Conservation (phyloP, 331 rosid species). For the Spiraea crenata region DNA sequence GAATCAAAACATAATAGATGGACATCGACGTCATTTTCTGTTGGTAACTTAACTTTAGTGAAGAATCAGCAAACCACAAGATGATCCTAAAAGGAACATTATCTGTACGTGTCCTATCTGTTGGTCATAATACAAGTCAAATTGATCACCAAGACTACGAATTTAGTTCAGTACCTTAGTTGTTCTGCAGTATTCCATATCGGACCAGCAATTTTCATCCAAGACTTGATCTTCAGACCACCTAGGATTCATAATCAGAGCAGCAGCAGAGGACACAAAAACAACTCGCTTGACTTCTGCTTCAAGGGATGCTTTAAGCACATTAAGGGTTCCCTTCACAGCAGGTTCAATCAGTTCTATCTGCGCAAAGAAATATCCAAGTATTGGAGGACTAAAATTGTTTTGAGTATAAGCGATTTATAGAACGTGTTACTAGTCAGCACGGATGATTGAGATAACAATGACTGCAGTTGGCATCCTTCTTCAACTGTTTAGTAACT, state of each 20-base stretch:
- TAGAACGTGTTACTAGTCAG: background rate
- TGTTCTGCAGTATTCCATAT: slow-evolving; percentile 62
- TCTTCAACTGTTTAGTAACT: no score
- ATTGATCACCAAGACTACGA: slow-evolving; percentile 3
- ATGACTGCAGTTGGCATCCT: background rate
- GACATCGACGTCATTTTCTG: no score
- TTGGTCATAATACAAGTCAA: background rate
- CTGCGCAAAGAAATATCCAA: slow-evolving; percentile 34
- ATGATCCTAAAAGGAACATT: background rate
- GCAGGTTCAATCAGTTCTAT: slow-evolving; percentile 73
- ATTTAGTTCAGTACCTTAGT: slow-evolving; percentile 42
- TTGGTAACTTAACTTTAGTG: no score
- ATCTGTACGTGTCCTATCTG: no score
- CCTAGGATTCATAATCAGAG: slow-evolving; percentile 37
- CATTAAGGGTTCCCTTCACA: slow-evolving; percentile 69
- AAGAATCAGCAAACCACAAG: background rate
- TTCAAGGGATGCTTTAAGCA: slow-evolving; percentile 59
- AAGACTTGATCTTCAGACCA: slow-evolving; percentile 43
- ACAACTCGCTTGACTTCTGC: slow-evolving; percentile 72
- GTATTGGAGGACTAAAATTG: background rate
- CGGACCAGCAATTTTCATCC: slow-evolving; percentile 84
- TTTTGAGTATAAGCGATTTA: background rate
- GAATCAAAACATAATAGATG: no score
- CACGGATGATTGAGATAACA: background rate
- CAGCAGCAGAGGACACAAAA: slow-evolving; percentile 52